These are phyloP conservation scores for Sisymbrium altissimum DNA, from an alignment of 345 rosid genomes.

Conservation along the genomic window DNA sequence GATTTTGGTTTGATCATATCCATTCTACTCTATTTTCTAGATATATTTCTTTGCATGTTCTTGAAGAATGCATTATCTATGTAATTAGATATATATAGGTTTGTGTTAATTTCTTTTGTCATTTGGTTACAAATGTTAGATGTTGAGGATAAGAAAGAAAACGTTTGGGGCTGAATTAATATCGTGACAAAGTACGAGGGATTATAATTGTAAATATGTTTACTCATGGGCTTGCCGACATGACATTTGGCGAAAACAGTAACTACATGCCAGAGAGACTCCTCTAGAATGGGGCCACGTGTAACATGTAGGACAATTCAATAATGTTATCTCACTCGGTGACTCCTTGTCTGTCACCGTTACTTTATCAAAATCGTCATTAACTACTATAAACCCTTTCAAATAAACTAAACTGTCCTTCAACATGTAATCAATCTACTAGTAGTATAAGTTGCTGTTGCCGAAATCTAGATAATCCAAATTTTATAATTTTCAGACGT, in stretches of 20 bases:
- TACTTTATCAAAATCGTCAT: background rate
- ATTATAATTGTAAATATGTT: background rate
- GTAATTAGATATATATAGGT: background rate
- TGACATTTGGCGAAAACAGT: slow-evolving; percentile 9
- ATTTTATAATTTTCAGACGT: background rate
- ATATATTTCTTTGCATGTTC: no score
- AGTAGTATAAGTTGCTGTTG: background rate
- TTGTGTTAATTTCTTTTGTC: background rate
- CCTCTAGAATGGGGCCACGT: slow-evolving; percentile 30
- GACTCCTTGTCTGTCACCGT: background rate
- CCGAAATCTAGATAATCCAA: background rate
- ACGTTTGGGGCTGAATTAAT: background rate
- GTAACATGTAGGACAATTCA: slow-evolving; percentile 15
- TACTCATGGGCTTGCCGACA: slow-evolving; percentile 11
- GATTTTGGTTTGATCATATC: no score
- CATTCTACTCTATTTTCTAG: background rate
- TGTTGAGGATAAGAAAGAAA: background rate
- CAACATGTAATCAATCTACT: background rate
- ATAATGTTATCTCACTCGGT: slow-evolving; percentile 17
- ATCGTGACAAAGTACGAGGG: background rate
- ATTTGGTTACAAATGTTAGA: background rate
- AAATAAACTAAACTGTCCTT: background rate
- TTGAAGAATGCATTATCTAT: no score
- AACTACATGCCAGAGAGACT: slow-evolving; percentile 12
- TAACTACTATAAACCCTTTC: background rate